Base-by-base conservation (phyloP, 257 asterid species). In the Gentiana dahurica region DNA sequence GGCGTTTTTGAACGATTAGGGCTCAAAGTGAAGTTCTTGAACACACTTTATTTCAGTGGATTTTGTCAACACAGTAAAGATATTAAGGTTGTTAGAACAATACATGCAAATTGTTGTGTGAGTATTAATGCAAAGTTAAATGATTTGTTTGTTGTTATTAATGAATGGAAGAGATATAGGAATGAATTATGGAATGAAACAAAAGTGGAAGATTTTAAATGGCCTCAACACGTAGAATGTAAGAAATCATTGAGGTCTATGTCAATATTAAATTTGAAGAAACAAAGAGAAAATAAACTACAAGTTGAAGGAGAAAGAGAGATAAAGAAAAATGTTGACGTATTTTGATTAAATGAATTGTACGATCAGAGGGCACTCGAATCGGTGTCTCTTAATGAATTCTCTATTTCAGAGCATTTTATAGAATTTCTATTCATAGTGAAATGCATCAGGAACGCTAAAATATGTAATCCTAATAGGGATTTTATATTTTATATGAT, bases 61-160 rank as follows among this genome's bases (percentile, higher is more conserved):
- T 81, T 81, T 59, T 78, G 85, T 47, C 68, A 66, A 61, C 65
- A 63, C 46, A 78, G 80, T 12, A 63, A 10, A 5, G 66, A 81
- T 34, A 71, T 71, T 5, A 35, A 10, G 13, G 48, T 55, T 1
- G 82, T 71, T 1, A 57, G 65, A 45, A 81, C 85, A 6, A 71
- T 81, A 45, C 88, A 81, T 33, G 78, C 88, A 37, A 78, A 77
- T 36, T 81, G 88, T 59, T 81, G 88, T 59, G 71, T 78, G 7
- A 33, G 70, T 5, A 73, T 73, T 3, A 56, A 55, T 1, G 79
- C 82, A 36, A 81, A 81, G 59, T 8, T 73, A 59, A 60, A 56
- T 39, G 83, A 80, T 56, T 55, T 80, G 35, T 74, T 67, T 3
- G 51, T 51, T 11, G 83, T 67, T 34, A 62, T 80, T 54, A 77